These are phyloP conservation scores for Fusarium sororula DNA, from an alignment of 2,329 filamentous ascomycete species.

Conservation along the genomic window DNA sequence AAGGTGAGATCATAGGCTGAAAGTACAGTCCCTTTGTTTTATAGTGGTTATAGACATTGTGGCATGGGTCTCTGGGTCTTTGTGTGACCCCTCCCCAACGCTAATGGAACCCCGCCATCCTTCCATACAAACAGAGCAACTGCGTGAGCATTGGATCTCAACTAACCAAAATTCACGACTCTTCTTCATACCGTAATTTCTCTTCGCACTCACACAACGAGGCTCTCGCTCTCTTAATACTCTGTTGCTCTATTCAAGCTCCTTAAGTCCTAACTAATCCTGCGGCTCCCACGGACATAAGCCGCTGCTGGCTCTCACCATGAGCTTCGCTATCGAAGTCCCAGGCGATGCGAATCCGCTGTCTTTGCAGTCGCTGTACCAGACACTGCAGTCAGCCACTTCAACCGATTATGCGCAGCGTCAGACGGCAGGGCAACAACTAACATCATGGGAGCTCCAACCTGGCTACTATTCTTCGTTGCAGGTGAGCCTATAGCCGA, in stretches of 20 bases:
- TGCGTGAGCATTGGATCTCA: conserved; percentile 21
- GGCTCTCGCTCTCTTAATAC: background rate
- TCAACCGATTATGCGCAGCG: conserved; percentile 70
- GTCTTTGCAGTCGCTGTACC: conserved; percentile 69
- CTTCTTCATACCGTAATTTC: conserved; percentile 21
- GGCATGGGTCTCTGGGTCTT: conserved; percentile 16
- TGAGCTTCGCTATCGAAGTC: conserved; percentile 80
- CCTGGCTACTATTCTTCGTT: conserved; percentile 73
- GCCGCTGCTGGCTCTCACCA: conserved; percentile 48
- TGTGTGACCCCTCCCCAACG: conserved; percentile 29
- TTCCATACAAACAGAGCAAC: conserved; percentile 23
- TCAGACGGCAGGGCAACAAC: conserved; percentile 74
- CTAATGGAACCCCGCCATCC: conserved; percentile 36
- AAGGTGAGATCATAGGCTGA: background rate
- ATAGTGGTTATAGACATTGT: conserved; percentile 19
- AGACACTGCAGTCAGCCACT: conserved; percentile 70
- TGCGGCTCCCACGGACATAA: conserved; percentile 31
- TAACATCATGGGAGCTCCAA: conserved; percentile 75
- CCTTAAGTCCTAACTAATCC: conserved; percentile 1
- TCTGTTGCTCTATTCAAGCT: background rate
- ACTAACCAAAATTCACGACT: conserved; percentile 31
- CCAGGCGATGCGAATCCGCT: conserved; percentile 83
- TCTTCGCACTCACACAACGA: conserved; percentile 16
- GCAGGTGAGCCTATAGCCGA: conserved; percentile 60
- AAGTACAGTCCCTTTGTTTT: conserved; percentile 1